Evolutionary conservation across 495 filamentous ascomycete species (phyloP).

Genomic region (Xylaria acuta): DNA sequence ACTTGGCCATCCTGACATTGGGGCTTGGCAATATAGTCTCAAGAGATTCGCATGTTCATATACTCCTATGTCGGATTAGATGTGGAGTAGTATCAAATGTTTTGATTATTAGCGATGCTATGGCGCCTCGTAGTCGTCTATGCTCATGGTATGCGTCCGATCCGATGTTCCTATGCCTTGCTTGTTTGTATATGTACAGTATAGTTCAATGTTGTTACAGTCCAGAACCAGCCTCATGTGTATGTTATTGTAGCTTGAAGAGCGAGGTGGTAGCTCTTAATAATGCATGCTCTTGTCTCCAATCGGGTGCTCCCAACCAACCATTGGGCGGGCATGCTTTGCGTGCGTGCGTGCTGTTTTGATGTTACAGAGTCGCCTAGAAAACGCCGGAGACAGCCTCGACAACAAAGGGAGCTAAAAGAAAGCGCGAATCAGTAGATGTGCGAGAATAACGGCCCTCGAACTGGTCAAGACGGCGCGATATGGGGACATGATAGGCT

Average conservation of each 20-base stretch:
- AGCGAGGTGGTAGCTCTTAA: not conserved
- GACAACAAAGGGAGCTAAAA: conserved; percentile 78
- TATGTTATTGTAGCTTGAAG: not conserved
- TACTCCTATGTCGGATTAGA: not conserved
- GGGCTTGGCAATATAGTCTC: not conserved
- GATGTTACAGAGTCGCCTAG: conserved; percentile 47
- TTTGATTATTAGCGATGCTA: not conserved
- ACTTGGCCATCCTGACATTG: not conserved
- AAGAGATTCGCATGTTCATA: not conserved
- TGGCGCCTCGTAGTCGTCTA: not conserved
- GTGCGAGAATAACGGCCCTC: not conserved
- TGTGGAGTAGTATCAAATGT: conserved; percentile 9
- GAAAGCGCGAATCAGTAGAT: conserved; percentile 19
- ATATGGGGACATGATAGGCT: not conserved
- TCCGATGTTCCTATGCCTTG: conserved; percentile 5
- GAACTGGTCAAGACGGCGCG: not conserved
- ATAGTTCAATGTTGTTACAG: conserved; percentile 22
- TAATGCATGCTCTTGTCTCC: not conserved
- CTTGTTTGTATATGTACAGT: conserved; percentile 16
- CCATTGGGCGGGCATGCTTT: not conserved
- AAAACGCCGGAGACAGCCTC: conserved; percentile 78
- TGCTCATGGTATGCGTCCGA: conserved; percentile 7
- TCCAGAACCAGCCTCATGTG: not conserved
- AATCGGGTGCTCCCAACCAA: not conserved
- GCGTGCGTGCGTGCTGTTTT: not conserved